phyloP scores from a whole-genome alignment of 805 yeast species.

The Myxozyma lipomycoides region DNA sequence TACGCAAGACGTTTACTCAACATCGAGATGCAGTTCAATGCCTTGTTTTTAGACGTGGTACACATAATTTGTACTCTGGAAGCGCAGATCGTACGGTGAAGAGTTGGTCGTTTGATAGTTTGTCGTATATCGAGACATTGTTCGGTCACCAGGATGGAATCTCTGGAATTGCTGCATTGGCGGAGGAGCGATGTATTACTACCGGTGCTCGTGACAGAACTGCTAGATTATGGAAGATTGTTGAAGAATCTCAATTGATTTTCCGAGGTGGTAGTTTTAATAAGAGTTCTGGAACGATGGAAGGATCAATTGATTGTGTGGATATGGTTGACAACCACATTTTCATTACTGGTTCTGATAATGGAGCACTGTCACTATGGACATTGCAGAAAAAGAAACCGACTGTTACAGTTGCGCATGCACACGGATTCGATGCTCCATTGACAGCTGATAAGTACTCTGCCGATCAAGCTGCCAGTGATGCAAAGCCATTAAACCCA shows the following conservation, averaged over 20 bases:
- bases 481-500: constrained; percentile 46
- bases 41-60: constrained; percentile 68
- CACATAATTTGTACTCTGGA: constrained; percentile 85
- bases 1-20: constrained; percentile 69
- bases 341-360: constrained; percentile 93
- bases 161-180: constrained; percentile 72
- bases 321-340: constrained; percentile 88
- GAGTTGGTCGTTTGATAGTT: constrained; percentile 78
- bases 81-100: constrained; percentile 90
- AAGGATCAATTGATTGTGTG: constrained; percentile 88
- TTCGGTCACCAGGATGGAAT: constrained; percentile 95
- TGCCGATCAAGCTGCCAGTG: constrained; percentile 42
- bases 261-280: constrained; percentile 81
- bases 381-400: constrained; percentile 88
- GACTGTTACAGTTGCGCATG: constrained; percentile 57
- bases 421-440: constrained; percentile 67
- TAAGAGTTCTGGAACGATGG: constrained; percentile 44
- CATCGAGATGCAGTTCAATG: constrained; percentile 71
- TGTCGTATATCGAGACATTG: constrained; percentile 82
- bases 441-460: constrained; percentile 50
- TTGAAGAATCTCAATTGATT: constrained; percentile 90
- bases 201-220: constrained; percentile 95
- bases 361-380: constrained; percentile 90
- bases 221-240: constrained; percentile 93
- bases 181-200: constrained; percentile 87